Evolutionary conservation across 352 stramenopile species (phyloP), one percentile per base, ranked within the genome.

Genomic region (Pythium oligandrum): DNA sequence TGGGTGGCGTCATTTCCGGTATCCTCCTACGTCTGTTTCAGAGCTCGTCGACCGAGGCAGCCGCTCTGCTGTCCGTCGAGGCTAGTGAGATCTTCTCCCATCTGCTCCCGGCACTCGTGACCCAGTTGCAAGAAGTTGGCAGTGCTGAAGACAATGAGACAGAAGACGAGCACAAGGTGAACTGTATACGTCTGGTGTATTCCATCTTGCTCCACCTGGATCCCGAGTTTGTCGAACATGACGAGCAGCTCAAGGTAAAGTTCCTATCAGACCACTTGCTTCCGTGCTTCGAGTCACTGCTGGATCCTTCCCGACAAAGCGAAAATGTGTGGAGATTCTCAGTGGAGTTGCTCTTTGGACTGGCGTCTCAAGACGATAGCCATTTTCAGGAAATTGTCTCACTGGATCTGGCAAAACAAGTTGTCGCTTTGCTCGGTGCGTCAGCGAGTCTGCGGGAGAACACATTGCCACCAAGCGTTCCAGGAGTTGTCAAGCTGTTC

Each of bases 181-280:
- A 72, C 42, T 87, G 73, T 17, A 70, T 88, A 6, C 67, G 64
- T 8, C 53, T 90, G 11, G 55, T 90, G 36, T 78, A 78, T 48
- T 39, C 68, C 34, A 52, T 78, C 1, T 49, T 90, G 42, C 52
- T 90, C 26, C 68, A 87, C 52, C 77, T 80, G 3, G 55, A 83
- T 1, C 66, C 55, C 11, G 57, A 69, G 5, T 38, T 64, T 2
- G 52, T 60, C 6, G 59, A 52, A 33, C 51, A 52, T 4, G 51
- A 64, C 6, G 60, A 63, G 9, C 31, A 71, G 2, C 49, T 63
- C 9, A 71, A 64, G 34, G 60, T 69, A 4, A 38, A 26, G 4
- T 86, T 90, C 47, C 50, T 83, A 55, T 58, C 64, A 50, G 55
- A 62, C 1, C 51, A 76, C n/a, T 66, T 87, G n/a, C 7, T 88